phyloP scores from a whole-genome alignment of 495 filamentous ascomycete species.

The Aspergillus wentii region DNA sequence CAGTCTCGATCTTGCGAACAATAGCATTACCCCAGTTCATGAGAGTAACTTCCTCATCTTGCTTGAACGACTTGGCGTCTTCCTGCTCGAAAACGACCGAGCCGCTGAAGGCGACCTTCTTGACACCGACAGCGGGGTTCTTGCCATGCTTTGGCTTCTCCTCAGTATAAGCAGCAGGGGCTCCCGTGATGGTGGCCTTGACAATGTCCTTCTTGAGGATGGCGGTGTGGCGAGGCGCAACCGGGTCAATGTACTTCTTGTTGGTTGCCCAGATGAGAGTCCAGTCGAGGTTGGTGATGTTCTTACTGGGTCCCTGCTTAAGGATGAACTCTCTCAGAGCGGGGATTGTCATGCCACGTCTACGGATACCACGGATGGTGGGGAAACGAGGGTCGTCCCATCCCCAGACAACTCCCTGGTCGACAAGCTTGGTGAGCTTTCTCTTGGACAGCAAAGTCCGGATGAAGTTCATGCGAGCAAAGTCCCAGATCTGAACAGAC shows the following conservation, averaged over 20 bases:
- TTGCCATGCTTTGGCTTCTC: slow-evolving; percentile 75
- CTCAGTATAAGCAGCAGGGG: slow-evolving; percentile 52
- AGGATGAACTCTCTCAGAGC: slow-evolving; percentile 79
- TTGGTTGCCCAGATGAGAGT: slow-evolving; percentile 77
- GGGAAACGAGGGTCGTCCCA: slow-evolving; percentile 90
- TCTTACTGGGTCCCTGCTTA: slow-evolving; percentile 74
- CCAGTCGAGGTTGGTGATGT: slow-evolving; percentile 81
- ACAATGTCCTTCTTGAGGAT: slow-evolving; percentile 58
- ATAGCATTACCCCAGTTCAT: slow-evolving; percentile 88
- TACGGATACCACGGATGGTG: slow-evolving; percentile 72
- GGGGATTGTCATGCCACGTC: slow-evolving; percentile 72
- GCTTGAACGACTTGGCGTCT: slow-evolving; percentile 64
- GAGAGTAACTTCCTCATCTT: slow-evolving; percentile 75
- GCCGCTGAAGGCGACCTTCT: slow-evolving; percentile 64
- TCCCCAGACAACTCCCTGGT: slow-evolving; percentile 75
- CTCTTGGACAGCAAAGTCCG: slow-evolving; percentile 87
- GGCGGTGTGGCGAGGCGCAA: slow-evolving; percentile 71
- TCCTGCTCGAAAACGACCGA: slow-evolving; percentile 68
- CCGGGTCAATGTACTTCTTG: slow-evolving; percentile 80
- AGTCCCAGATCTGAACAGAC: slow-evolving; percentile 93
- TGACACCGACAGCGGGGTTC: slow-evolving; percentile 67
- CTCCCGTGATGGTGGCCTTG: slow-evolving; percentile 58
- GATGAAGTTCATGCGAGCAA: slow-evolving; percentile 94
- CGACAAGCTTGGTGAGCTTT: slow-evolving; percentile 91
- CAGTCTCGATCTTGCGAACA: slow-evolving; percentile 64